Base-by-base conservation (phyloP, 129 eudicot species). In the Tagetes erecta region DNA sequence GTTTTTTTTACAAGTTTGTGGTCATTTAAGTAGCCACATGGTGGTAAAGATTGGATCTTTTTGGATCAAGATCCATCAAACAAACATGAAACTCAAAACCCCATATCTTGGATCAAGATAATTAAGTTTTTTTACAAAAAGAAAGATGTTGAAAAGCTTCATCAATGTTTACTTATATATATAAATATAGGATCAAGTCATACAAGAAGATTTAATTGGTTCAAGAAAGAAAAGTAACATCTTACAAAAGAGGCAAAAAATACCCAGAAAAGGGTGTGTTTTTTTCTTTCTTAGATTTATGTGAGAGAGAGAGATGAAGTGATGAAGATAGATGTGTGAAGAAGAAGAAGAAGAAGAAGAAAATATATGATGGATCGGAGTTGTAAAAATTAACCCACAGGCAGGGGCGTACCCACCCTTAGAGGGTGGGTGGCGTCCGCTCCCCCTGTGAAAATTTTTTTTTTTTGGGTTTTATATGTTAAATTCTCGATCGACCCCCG, bases 251-350 rank as follows among this genome's bases (percentile, higher is more conserved):
- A 85, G 77, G 80, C 38, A 71, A 66, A 77, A 63, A 44, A 20
- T 56, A 44, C 77, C 84, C 77, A 81, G 84, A 81, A 78, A 78
- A 71, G 76, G 62, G 5, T 65, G 74, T 55, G 72, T 68, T 72
- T 65, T 58, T 74, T 77, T 77, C 68, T 72, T 44, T 44, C 49
- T 44, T 42, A 42, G 11, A 44, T 8, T 2, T 64, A 33, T 13
- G 31, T 49, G 63, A 49, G 80, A 40, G 72, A 35, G 81, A 39
- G 36, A 69, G 11, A 34, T 30, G 5, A 44, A 9, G 12, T 3
- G 7, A 31, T n/a, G 36, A 13, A 11, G 40, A 4, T 6, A 10
- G 52, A 47, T 68, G 34, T 62, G 65, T 62, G 52, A 6, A 62
- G 60, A 59, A 76, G 67, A 65, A 38, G 57, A 38, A 62, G 27